Conservation (phyloP, 139 green algal genomes). For the Pycnococcus provasolii region DNA sequence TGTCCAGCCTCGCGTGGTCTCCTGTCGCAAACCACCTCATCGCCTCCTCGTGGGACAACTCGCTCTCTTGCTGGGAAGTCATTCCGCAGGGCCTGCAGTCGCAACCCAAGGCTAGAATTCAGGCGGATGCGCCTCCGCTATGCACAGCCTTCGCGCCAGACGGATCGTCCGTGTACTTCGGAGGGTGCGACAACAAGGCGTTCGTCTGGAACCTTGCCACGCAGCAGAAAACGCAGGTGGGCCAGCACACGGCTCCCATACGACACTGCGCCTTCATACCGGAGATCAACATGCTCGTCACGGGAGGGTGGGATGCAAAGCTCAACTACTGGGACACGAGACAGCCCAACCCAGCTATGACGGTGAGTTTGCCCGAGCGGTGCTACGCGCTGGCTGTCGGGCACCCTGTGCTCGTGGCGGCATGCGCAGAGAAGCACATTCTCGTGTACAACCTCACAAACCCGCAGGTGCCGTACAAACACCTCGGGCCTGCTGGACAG, state of each 20-base stretch:
- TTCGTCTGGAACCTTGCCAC: conserved; percentile 86
- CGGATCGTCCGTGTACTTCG: conserved; percentile 60
- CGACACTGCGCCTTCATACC: conserved; percentile 51
- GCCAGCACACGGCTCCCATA: conserved; percentile 74
- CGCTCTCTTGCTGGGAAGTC: conserved; percentile 64
- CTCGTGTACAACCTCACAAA: conserved; percentile 53
- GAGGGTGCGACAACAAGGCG: conserved; percentile 79
- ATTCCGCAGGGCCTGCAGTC: conserved; percentile 49
- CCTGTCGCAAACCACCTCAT: conserved; percentile 71
- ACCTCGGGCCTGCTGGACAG: conserved; percentile 25
- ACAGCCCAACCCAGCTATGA: conserved; percentile 48
- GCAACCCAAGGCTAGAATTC: conserved; percentile 55
- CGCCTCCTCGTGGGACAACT: conserved; percentile 73
- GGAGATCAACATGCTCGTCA: conserved; percentile 69
- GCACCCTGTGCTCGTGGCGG: conserved; percentile 61
- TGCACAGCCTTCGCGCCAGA: conserved; percentile 74
- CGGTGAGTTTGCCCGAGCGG: conserved; percentile 67
- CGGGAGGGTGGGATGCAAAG: conserved; percentile 67
- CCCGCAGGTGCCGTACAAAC: conserved; percentile 64
- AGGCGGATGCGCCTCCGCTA: conserved; percentile 57
- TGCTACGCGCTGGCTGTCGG: conserved; percentile 74
- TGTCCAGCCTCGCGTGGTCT: conserved; percentile 74
- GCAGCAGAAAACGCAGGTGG: conserved; percentile 66
- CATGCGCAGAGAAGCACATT: conserved; percentile 62
- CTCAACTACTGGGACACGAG: conserved; percentile 61